These are phyloP conservation scores for Candida dubliniensis DNA, from an alignment of 1,139 yeast species.

Conservation along the genomic window DNA sequence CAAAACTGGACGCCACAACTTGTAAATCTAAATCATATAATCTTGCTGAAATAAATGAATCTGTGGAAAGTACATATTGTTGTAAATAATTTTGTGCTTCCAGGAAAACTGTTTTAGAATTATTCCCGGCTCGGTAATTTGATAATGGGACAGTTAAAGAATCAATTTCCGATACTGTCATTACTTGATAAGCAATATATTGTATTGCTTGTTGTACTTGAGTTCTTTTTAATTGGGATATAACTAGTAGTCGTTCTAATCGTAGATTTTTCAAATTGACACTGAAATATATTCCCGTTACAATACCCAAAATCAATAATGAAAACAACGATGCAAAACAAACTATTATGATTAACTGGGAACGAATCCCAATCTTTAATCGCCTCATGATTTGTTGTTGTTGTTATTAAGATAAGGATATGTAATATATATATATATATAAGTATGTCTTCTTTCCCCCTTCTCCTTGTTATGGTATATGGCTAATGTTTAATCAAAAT, in stretches of 20 bases:
- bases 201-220: slow-evolving; percentile 72
- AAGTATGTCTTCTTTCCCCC: not conserved
- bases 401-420: not conserved
- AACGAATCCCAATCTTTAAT: slow-evolving; percentile 54
- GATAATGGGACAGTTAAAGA: slow-evolving; percentile 60
- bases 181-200: slow-evolving; percentile 65
- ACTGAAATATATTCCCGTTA: slow-evolving; percentile 79
- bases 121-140: slow-evolving; percentile 70
- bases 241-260: slow-evolving; percentile 70
- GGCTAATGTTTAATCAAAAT: no score
- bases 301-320: slow-evolving; percentile 70
- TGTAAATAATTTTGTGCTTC: slow-evolving; percentile 49
- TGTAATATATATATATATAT: not conserved
- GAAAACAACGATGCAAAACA: slow-evolving; percentile 76
- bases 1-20: slow-evolving; percentile 35
- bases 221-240: slow-evolving; percentile 77
- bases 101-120: slow-evolving; percentile 40
- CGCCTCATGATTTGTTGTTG: slow-evolving; percentile 29
- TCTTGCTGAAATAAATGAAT: slow-evolving; percentile 63
- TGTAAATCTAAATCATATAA: slow-evolving; percentile 58
- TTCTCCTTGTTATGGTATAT: not conserved
- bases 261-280: slow-evolving; percentile 60
- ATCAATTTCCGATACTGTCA: slow-evolving; percentile 65
- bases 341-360: slow-evolving; percentile 81
- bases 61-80: slow-evolving; percentile 63